Conservation (phyloP, 2,329 filamentous ascomycete genomes). For the Aspergillus sp. region DNA sequence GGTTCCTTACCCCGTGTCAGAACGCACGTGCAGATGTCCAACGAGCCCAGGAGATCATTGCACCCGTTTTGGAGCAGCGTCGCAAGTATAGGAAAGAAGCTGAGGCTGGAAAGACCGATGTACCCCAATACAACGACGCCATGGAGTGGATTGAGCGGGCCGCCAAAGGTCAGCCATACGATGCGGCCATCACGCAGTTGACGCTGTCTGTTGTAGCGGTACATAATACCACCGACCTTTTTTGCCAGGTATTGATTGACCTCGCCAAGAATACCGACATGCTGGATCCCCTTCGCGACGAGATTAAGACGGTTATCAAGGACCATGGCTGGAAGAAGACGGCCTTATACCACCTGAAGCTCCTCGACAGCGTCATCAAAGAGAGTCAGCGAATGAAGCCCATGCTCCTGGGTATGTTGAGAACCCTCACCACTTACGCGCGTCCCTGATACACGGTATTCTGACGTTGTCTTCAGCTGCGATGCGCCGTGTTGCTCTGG, state of each 20-base stretch:
- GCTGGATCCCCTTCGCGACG: not conserved
- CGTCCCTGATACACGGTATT: too few relatives aligned
- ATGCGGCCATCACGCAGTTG: not conserved
- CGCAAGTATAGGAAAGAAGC: not conserved
- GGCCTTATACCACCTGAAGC: not conserved
- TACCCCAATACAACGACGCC: not conserved
- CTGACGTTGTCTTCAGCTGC: not conserved
- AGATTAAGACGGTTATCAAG: not conserved
- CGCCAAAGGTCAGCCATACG: not conserved
- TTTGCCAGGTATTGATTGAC: not conserved
- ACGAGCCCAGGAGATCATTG: not conserved
- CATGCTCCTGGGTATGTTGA: not conserved
- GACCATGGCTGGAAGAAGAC: not conserved
- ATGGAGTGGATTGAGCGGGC: not conserved
- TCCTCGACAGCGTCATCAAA: not conserved
- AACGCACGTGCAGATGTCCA: not conserved
- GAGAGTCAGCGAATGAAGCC: not conserved
- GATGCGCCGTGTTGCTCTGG: not conserved
- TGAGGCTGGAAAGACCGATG: not conserved
- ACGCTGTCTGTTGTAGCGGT: not conserved
- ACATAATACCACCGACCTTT: not conserved
- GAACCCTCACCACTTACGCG: not conserved
- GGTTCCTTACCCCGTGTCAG: not conserved
- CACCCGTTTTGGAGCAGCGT: not conserved
- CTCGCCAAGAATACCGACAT: not conserved